Evolutionary conservation across 768 basidiomycete genomes (phyloP).

Genomic region (Rhizopogon rudus): DNA sequence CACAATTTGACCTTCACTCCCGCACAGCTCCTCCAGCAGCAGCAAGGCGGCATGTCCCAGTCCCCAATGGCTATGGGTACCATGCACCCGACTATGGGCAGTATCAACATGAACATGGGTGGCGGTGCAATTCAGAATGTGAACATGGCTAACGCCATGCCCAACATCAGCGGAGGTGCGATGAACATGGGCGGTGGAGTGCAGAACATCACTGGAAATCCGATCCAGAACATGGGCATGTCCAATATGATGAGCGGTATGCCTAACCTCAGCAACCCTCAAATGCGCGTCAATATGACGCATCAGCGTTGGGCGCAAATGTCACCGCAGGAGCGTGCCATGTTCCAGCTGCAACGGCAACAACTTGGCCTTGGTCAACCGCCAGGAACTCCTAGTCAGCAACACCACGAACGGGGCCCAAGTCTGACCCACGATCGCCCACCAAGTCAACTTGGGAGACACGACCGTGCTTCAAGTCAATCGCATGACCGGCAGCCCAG

Average conservation of each 20-base stretch:
- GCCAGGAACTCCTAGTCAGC: conserved; percentile 11
- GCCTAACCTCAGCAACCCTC: conserved; percentile 5
- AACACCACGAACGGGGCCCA: conserved; percentile 16
- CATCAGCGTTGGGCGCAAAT: conserved; percentile 24
- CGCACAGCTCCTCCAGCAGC: conserved; percentile 32
- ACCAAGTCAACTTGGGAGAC: conserved; percentile 18
- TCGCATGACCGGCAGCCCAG: conserved; percentile 15
- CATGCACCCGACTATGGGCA: conserved; percentile 22
- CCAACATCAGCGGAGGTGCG: conserved; percentile 2
- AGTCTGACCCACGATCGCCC: conserved; percentile 19
- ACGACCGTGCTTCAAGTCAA: conserved; percentile 18
- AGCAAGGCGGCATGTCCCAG: conserved; percentile 17
- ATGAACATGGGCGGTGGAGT: conserved; percentile 22
- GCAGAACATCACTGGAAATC: conserved; percentile 16
- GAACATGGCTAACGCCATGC: conserved; percentile 13
- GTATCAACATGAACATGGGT: conserved; percentile 15
- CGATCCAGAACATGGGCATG: conserved; percentile 16
- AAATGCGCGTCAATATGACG: conserved; percentile 15
- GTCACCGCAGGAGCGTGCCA: conserved; percentile 22
- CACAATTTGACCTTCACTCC: conserved; percentile 27
- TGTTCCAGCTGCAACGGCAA: conserved; percentile 25
- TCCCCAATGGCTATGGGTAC: conserved; percentile 6
- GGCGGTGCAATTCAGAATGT: conserved; percentile 16
- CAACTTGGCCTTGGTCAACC: conserved; percentile 9
- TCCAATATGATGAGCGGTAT: conserved; percentile 6